Base-by-base conservation (phyloP, 768 basidiomycete species). In the Lactarius quietus region DNA sequence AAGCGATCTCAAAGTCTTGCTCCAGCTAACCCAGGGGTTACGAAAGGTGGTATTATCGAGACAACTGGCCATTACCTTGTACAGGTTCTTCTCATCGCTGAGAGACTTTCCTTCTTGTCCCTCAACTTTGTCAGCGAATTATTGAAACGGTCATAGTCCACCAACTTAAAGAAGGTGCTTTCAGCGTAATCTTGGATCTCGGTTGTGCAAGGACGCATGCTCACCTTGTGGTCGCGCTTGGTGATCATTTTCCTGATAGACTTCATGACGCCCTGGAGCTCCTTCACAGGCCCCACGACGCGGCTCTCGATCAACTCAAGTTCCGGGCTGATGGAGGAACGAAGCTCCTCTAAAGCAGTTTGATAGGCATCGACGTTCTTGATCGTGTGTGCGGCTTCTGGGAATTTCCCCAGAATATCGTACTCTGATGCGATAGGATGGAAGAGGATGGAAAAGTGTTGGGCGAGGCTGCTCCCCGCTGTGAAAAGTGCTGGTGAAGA, bases 41-140 rank as follows among this genome's bases (percentile, higher is more conserved):
- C 36, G 20, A 41, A 62, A 52, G 1, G 36, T 3, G 15, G 43
- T 18, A 43, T 15, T 36, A 61, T 15, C 10, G 54, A 60, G 66
- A 65, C 74, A 76, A 75, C 17, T 4, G 38, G 45, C 39, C 39
- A 23, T 28, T 63, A 90, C 93, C 83, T 96, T 97, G 85, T 96
- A 97, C 67, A 96, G 73, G 73, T 95, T 93, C 84, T 98, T 97
- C 82, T 98, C 96, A 72, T 98, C 96, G 70, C 80, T 93, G 69
- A 98, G 78, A 23, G 91, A 88, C 78, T 98, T 99, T 99, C 96
- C 78, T 98, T 96, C 85, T 99, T 99, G 75, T 99, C 96, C 64
- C 97, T 83, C 64, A 98, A 81, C 77, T 99, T 98, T 63, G 89
- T 94, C 69, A 98, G 78, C 23, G 93, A 93, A 72, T 97, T 98